Conservation (phyloP, 2,329 filamentous ascomycete genomes). For the Waltergamsia citrina region DNA sequence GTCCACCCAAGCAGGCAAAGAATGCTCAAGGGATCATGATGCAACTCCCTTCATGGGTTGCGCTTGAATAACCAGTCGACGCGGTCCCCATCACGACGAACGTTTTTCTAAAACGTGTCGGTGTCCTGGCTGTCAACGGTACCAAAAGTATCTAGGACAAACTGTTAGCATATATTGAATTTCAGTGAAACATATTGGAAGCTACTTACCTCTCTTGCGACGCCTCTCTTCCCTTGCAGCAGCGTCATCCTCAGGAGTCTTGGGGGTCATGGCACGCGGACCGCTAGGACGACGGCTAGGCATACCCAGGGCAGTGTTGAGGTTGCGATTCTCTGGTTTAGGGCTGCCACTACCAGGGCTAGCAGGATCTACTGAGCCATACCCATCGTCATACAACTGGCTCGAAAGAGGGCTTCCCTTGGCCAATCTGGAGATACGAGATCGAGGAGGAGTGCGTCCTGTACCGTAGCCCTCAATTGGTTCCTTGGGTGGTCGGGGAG, state of each 20-base stretch:
- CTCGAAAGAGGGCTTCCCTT: constrained; percentile 48
- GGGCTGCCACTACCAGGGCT: constrained; percentile 45
- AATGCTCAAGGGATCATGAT: not conserved
- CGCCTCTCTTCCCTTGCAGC: constrained; percentile 35
- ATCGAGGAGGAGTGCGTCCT: constrained; percentile 33
- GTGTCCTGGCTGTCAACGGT: constrained; percentile 23
- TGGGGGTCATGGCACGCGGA: constrained; percentile 52
- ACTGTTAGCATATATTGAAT: not conserved
- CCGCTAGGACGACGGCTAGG: constrained; percentile 47
- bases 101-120: constrained; percentile 21
- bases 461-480: constrained; percentile 36
- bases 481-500: constrained; percentile 55
- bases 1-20: constrained; percentile 12
- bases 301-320: constrained; percentile 41
- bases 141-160: constrained; percentile 21
- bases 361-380: constrained; percentile 35
- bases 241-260: constrained; percentile 36
- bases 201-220: constrained; percentile 46
- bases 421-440: constrained; percentile 39
- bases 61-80: constrained; percentile 8
- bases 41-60: constrained; percentile 2
- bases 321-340: constrained; percentile 46
- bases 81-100: constrained; percentile 3
- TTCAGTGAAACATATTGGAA: not conserved
- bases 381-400: constrained; percentile 44